Conservation (phyloP, 1,139 yeast genomes). For the Hyphopichia fennica region DNA sequence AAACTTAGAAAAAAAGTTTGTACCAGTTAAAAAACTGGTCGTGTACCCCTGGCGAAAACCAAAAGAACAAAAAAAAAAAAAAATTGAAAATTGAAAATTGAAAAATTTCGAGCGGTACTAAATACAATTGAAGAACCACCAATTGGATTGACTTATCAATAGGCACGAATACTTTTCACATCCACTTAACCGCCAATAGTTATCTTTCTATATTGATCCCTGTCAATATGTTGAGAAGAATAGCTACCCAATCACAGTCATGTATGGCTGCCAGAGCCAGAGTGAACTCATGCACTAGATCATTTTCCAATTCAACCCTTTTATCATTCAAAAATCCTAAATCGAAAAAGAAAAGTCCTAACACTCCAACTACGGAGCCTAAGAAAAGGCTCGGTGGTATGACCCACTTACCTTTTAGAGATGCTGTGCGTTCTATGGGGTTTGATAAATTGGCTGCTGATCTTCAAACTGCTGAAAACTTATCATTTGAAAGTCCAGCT, state of each 20-base stretch:
- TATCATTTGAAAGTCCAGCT: slow-evolving; percentile 13
- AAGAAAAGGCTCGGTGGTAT: slow-evolving; percentile 38
- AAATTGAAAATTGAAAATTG: too few relatives aligned
- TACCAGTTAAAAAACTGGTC: too few relatives aligned
- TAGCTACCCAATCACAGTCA: not conserved
- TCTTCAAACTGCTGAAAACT: slow-evolving; percentile 15
- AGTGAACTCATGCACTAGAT: not conserved
- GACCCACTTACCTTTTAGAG: slow-evolving; percentile 42
- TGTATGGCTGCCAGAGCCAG: not conserved
- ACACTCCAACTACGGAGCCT: slow-evolving; percentile 7
- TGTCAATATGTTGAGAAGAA: slow-evolving; percentile 1
- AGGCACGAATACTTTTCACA: too few relatives aligned
- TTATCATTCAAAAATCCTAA: slow-evolving; percentile 11
- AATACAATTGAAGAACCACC: not conserved
- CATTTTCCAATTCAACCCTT: slow-evolving; percentile 8
- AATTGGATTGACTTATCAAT: too few relatives aligned
- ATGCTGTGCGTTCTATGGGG: slow-evolving; percentile 38
- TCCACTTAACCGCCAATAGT: too few relatives aligned
- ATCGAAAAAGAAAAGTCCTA: not conserved
- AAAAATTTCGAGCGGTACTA: not conserved
- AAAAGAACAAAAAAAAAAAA: too few relatives aligned
- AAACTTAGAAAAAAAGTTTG: too few relatives aligned
- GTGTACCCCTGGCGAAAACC: not conserved
- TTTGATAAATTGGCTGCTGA: slow-evolving; percentile 34
- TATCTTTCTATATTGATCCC: too few relatives aligned